These are phyloP conservation scores for Kalmusia sp. DNA, from an alignment of 2,329 filamentous ascomycete species.

Conservation along the genomic window DNA sequence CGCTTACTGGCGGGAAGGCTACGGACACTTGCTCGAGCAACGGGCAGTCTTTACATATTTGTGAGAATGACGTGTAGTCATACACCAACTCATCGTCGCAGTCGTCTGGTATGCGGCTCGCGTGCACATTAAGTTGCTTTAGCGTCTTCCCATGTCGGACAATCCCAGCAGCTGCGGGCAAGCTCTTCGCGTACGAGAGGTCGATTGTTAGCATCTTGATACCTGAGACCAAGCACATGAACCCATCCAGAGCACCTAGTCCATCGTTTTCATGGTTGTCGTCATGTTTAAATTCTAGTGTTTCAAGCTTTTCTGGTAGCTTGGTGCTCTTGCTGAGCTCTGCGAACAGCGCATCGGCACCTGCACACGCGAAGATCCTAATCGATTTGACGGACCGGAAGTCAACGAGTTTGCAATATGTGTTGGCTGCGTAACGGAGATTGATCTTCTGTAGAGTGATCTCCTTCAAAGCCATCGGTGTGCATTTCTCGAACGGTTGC, in stretches of 20 bases:
- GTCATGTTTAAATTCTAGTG: slow-evolving; percentile 55
- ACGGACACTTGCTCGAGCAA: slow-evolving; percentile 54
- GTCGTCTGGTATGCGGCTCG: slow-evolving; percentile 42
- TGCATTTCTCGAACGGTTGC: slow-evolving; percentile 55
- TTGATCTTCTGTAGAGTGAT: slow-evolving; percentile 55
- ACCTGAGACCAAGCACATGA: slow-evolving; percentile 55
- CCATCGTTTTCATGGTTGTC: slow-evolving; percentile 57
- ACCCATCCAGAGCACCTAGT: slow-evolving; percentile 55
- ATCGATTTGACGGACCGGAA: slow-evolving; percentile 53
- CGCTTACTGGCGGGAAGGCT: slow-evolving; percentile 55
- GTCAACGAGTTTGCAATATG: slow-evolving; percentile 56
- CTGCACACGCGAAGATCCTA: slow-evolving; percentile 53
- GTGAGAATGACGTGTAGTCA: slow-evolving; percentile 51
- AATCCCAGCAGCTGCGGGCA: slow-evolving; percentile 54
- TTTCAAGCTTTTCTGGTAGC: slow-evolving; percentile 54
- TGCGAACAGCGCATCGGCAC: slow-evolving; percentile 55
- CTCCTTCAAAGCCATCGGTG: slow-evolving; percentile 52
- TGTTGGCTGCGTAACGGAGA: slow-evolving; percentile 56
- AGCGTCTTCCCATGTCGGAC: slow-evolving; percentile 55
- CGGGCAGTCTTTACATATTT: slow-evolving; percentile 54
- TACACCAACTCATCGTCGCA: slow-evolving; percentile 54
- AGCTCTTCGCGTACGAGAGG: slow-evolving; percentile 47
- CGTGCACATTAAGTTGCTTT: slow-evolving; percentile 53
- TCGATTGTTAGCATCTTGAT: slow-evolving; percentile 54
- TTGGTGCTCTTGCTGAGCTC: slow-evolving; percentile 54